phyloP scores from a whole-genome alignment of 2,329 filamentous ascomycete genomes.

The Diplocarpon rosae region DNA sequence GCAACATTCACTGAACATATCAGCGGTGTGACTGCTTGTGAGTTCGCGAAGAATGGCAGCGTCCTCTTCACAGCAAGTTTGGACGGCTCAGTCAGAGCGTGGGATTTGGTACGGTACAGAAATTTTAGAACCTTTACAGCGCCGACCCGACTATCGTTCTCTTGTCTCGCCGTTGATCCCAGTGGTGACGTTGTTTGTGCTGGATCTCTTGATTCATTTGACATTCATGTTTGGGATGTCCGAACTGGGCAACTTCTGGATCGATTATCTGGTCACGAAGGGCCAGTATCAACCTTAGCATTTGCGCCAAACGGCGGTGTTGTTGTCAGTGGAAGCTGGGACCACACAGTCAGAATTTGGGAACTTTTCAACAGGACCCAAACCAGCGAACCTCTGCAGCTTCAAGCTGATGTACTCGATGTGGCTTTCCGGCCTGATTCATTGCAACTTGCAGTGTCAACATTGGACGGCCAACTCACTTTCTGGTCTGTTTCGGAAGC shows the following conservation, averaged over 20 bases:
- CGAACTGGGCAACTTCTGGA: slow-evolving; percentile 94
- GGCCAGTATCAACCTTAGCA: slow-evolving; percentile 76
- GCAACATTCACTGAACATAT: slow-evolving; percentile 97
- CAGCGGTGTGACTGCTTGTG: slow-evolving; percentile 84
- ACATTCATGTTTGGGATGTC: slow-evolving; percentile 97
- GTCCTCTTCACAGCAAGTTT: slow-evolving; percentile 92
- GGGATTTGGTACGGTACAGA: slow-evolving; percentile 90
- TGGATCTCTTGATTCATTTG: slow-evolving; percentile 89
- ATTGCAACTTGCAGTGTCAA: slow-evolving; percentile 81
- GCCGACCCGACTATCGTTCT: slow-evolving; percentile 82
- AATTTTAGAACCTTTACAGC: slow-evolving; percentile 98
- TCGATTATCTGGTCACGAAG: slow-evolving; percentile 83
- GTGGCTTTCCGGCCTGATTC: slow-evolving; percentile 85
- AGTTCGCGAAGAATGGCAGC: slow-evolving; percentile 91
- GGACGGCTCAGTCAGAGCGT: slow-evolving; percentile 87
- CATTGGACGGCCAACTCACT: slow-evolving; percentile 82
- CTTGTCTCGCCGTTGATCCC: slow-evolving; percentile 89
- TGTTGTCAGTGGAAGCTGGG: slow-evolving; percentile 90
- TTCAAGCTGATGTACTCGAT: slow-evolving; percentile 82
- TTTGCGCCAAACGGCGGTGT: slow-evolving; percentile 80
- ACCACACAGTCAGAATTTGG: slow-evolving; percentile 91
- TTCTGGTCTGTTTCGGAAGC: slow-evolving; percentile 93
- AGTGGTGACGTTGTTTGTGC: slow-evolving; percentile 94
- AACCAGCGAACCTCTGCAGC: slow-evolving; percentile 84
- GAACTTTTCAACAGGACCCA: slow-evolving; percentile 90